phyloP scores from a whole-genome alignment of 2,329 filamentous ascomycete species.

The Trichoderma simmonsii region DNA sequence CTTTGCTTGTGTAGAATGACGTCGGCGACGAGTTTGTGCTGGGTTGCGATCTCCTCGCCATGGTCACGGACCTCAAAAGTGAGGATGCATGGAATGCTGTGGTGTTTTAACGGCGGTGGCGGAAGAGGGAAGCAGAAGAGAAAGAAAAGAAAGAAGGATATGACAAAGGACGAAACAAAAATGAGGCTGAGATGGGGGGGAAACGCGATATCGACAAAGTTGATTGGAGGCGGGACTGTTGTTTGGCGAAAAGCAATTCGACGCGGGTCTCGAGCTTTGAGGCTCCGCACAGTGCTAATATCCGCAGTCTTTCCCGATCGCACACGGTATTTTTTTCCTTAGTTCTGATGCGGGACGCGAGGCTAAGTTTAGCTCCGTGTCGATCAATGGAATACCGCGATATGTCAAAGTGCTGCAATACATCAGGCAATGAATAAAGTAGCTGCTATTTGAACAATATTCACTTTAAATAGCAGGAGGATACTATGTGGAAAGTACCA shows the following conservation, averaged over 20 bases:
- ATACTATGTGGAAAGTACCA: not conserved
- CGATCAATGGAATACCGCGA: not conserved
- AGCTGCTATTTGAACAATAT: not conserved
- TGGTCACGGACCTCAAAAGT: not conserved
- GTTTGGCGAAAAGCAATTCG: not conserved
- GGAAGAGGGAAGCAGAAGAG: too few species aligned
- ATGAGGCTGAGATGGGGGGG: not conserved
- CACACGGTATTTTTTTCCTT: not conserved
- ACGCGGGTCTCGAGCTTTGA: not conserved
- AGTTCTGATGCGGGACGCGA: not conserved
- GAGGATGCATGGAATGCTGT: not conserved
- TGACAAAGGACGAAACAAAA: not conserved
- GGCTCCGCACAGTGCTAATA: not conserved
- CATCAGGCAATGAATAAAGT: not conserved
- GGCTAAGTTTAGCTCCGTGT: not conserved
- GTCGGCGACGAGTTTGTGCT: constrained; percentile 31
- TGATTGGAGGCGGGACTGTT: constrained; percentile 6
- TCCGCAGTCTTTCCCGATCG: too few species aligned
- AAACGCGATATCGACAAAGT: not conserved
- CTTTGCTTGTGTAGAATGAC: constrained; percentile 35
- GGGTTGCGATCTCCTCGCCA: constrained; percentile 20
- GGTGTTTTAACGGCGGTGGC: not conserved
- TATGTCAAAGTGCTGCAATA: not conserved
- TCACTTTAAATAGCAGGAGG: not conserved
- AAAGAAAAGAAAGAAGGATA: not conserved